A percentile compares a stretch with the other conserved stretches of the same genome.
Evolutionary conservation across 2,329 filamentous ascomycete genomes (phyloP).

Genomic region (Colletotrichum sidae): DNA sequence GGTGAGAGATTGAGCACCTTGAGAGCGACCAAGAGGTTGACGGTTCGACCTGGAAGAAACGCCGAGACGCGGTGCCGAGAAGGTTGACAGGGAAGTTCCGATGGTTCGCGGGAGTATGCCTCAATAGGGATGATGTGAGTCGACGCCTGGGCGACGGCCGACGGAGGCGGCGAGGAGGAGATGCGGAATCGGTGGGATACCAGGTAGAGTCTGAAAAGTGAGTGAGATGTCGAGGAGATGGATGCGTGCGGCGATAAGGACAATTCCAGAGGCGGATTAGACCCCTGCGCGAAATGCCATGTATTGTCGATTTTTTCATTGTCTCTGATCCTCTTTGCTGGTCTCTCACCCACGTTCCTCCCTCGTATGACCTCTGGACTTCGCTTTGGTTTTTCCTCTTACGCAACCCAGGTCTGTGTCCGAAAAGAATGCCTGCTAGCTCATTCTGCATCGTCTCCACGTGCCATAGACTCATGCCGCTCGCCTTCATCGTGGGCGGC

Average conservation of each 20-base stretch:
- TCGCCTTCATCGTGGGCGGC: too few species aligned
- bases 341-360: too few species aligned
- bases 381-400: background rate
- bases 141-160: too few species aligned
- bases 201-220: too few species aligned
- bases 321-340: background rate
- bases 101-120: constrained; percentile 5
- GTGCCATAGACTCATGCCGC: background rate
- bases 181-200: too few species aligned
- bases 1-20: constrained; percentile 25
- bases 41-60: constrained; percentile 4
- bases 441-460: constrained; percentile 11
- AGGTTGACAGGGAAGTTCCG: too few species aligned
- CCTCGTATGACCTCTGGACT: too few species aligned
- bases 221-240: too few species aligned
- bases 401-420: constrained; percentile 15
- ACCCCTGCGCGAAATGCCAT: constrained; percentile 9
- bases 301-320: background rate
- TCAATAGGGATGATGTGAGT: background rate
- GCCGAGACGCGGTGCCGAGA: background rate
- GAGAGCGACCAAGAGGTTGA: constrained; percentile 10
- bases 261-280: background rate
- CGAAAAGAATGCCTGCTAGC: constrained; percentile 7
- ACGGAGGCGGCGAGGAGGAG: too few species aligned
- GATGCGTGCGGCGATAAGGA: background rate